Conservation (phyloP, 1,139 yeast genomes). For the Kurtzmaniella quercitrusa region DNA sequence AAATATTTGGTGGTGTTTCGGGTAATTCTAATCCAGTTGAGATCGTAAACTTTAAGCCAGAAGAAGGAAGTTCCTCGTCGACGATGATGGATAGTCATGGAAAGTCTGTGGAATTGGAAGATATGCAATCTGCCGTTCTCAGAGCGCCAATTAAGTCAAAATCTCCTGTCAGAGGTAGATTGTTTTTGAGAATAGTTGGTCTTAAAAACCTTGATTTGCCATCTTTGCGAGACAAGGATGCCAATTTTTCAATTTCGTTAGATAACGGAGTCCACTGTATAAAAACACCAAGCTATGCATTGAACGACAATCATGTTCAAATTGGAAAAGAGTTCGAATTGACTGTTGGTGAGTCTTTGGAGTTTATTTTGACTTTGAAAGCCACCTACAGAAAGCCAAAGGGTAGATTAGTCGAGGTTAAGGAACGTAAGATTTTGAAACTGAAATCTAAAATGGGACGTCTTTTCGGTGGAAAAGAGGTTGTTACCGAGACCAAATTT, state of each 20-base stretch:
- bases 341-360: conserved; percentile 61
- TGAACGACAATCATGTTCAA: conserved; percentile 37
- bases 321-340: conserved; percentile 85
- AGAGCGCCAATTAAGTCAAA: neutral
- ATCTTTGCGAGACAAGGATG: conserved; percentile 50
- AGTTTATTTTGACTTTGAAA: conserved; percentile 73
- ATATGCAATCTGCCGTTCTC: neutral
- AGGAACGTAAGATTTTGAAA: conserved; percentile 48
- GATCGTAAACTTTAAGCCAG: neutral
- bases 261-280: conserved; percentile 91
- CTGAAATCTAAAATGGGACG: conserved; percentile 44
- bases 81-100: neutral
- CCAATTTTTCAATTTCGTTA: conserved; percentile 65
- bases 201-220: conserved; percentile 58
- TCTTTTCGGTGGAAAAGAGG: conserved; percentile 47
- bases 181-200: conserved; percentile 65
- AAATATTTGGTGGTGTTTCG: neutral
- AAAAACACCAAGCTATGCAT: conserved; percentile 60
- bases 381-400: conserved; percentile 53
- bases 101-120: neutral
- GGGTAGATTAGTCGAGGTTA: conserved; percentile 54
- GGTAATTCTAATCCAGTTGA: conserved; percentile 12
- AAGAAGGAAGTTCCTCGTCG: neutral
- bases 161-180: conserved; percentile 63
- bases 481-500: conserved; percentile 50